Evolutionary conservation across 805 yeast species (phyloP).

Genomic region (Lachancea fermentati): DNA sequence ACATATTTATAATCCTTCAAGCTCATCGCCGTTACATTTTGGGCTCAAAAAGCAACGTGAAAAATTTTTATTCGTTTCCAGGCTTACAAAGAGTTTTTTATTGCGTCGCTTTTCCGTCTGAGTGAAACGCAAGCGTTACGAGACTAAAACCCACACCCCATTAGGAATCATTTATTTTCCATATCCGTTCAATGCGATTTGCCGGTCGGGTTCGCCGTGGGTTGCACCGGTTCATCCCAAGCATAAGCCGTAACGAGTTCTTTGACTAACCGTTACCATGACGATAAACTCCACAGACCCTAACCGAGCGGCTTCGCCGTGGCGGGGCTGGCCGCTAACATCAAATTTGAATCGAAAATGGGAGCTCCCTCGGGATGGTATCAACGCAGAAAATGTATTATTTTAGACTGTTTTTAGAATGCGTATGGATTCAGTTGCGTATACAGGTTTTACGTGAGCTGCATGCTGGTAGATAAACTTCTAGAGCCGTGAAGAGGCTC

Average conservation of each 20-base stretch:
- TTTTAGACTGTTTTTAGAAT: no score
- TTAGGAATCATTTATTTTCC: neutral
- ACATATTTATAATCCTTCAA: neutral
- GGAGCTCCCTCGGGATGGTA: no score
- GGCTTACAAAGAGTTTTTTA: neutral
- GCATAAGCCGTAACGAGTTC: neutral
- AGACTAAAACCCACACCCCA: neutral
- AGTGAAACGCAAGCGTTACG: no score
- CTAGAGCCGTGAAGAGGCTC: no score
- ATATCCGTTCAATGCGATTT: neutral
- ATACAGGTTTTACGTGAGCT: no score
- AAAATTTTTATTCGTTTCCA: neutral
- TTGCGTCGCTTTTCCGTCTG: neutral
- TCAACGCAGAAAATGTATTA: no score
- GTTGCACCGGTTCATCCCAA: neutral
- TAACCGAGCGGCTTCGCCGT: neutral
- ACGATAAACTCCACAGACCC: neutral
- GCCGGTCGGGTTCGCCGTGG: neutral
- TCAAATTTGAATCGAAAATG: no score
- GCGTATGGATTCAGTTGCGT: no score
- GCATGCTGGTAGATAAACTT: no score
- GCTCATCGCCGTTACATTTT: neutral
- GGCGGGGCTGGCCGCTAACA: no score
- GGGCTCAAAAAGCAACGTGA: neutral
- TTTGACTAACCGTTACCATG: neutral